These are phyloP conservation scores for Blepharisma undulans DNA, from an alignment of 169 alveolate genomes.

Conservation along the genomic window DNA sequence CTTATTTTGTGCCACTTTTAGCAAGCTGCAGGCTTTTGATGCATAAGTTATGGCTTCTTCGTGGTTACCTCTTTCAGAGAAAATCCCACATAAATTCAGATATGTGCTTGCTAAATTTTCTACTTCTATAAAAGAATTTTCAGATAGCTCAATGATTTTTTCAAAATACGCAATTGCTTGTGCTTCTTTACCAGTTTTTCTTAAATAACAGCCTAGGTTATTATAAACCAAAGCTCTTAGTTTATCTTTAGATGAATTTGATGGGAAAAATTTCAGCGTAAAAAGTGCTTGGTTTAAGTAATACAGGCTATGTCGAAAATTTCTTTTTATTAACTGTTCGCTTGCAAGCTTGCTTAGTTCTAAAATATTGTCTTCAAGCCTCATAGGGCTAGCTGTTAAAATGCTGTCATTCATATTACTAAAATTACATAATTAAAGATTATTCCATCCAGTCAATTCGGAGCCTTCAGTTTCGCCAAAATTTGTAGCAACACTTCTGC, in stretches of 20 bases:
- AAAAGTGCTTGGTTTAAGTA: not conserved
- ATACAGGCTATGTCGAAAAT: not conserved
- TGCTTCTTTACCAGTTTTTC: slow-evolving; percentile 56
- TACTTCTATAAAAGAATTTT: slow-evolving; percentile 50
- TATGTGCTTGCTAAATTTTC: slow-evolving; percentile 43
- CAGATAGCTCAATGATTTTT: slow-evolving; percentile 53
- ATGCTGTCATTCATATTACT: not conserved
- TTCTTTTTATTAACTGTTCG: not conserved
- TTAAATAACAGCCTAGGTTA: slow-evolving; percentile 69
- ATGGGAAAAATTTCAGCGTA: not conserved
- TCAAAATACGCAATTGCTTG: slow-evolving; percentile 68
- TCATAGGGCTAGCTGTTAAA: not conserved
- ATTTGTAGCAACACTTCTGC: not conserved
- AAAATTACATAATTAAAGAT: not conserved
- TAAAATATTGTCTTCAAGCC: not conserved
- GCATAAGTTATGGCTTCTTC: slow-evolving; percentile 70
- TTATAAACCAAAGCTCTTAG: slow-evolving; percentile 52
- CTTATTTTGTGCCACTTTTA: not conserved
- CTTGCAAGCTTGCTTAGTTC: not conserved
- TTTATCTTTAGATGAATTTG: not conserved
- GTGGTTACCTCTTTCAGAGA: slow-evolving; percentile 66
- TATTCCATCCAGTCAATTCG: not conserved
- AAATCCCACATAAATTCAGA: slow-evolving; percentile 74
- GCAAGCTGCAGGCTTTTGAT: slow-evolving; percentile 52
- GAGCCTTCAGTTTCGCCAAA: not conserved